Conservation (phyloP, 192 early-diverging fungal species). For the Lunasporangiospora selenospora region DNA sequence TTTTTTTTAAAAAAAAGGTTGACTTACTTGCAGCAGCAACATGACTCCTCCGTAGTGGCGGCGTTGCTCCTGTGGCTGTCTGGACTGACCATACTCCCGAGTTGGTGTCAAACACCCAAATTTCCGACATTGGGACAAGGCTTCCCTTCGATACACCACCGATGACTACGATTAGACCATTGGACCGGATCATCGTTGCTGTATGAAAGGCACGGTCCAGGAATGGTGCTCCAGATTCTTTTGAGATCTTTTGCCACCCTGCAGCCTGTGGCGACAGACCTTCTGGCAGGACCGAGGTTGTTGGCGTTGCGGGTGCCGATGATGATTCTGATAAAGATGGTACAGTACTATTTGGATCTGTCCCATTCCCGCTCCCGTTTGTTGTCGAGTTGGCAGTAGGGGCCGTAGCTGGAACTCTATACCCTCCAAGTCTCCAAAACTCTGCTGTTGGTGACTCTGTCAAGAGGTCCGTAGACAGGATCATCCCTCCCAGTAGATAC, state of each 20-base stretch:
- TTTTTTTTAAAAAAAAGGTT: background rate
- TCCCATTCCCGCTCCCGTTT: too few relatives aligned
- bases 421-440: constrained; percentile 33
- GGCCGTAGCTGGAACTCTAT: too few relatives aligned
- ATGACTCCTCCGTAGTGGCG: constrained; percentile 30
- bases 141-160: constrained; percentile 28
- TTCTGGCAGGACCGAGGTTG: constrained; percentile 4
- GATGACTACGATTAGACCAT: constrained; percentile 27
- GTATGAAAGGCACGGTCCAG: constrained; percentile 29
- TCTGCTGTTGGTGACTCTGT: constrained; percentile 21
- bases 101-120: constrained; percentile 31
- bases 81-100: constrained; percentile 33
- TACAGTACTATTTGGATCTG: background rate
- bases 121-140: constrained; percentile 30
- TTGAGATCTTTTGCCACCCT: constrained; percentile 25
- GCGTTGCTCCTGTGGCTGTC: constrained; percentile 33
- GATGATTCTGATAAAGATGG: constrained; percentile 1
- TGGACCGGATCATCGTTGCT: constrained; percentile 30
- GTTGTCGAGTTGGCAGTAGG: background rate
- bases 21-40: constrained; percentile 33
- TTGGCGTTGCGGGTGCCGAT: background rate
- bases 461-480: constrained; percentile 14
- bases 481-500: constrained; percentile 29
- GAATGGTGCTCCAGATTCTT: background rate
- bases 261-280: constrained; percentile 19